A percentile compares a stretch with the other conserved stretches of the same genome.
phyloP scores from a whole-genome alignment of 306 rosid genomes.

The Castanea crenata region DNA sequence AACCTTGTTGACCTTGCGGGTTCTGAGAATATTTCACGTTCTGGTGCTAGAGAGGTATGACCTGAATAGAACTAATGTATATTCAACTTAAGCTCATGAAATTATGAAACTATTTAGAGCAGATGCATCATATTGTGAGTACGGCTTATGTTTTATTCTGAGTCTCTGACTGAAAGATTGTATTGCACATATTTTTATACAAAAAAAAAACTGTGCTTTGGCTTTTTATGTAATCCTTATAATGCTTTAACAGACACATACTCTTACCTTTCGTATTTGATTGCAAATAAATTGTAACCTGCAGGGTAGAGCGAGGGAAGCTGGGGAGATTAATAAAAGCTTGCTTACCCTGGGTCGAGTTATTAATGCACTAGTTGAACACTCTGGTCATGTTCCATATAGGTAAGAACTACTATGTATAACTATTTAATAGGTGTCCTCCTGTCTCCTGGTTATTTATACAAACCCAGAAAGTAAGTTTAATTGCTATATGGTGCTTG shows the following conservation, averaged over 20 bases:
- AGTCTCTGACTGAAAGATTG: slow-evolving; percentile 7
- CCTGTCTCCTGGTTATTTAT: neutral
- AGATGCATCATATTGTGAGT: neutral
- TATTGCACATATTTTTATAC: neutral
- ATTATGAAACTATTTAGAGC: slow-evolving; percentile 18
- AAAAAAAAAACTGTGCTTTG: neutral
- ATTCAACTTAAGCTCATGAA: slow-evolving; percentile 5
- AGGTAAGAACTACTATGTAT: slow-evolving; percentile 47
- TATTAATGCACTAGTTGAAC: slow-evolving; percentile 96
- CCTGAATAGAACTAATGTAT: slow-evolving; percentile 6
- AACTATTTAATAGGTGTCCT: neutral
- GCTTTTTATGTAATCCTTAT: neutral
- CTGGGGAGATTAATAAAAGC: slow-evolving; percentile 99
- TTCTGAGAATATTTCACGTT: slow-evolving; percentile 98
- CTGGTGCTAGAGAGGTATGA: slow-evolving; percentile 98
- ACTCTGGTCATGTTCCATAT: slow-evolving; percentile 97
- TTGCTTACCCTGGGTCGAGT: slow-evolving; percentile 97
- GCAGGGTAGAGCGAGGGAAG: slow-evolving; percentile 99
- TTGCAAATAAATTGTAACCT: slow-evolving; percentile 30
- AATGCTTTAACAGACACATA: neutral
- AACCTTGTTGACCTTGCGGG: slow-evolving; percentile 99
- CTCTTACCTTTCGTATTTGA: slow-evolving; percentile 1
- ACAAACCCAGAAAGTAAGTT: slow-evolving; percentile 6
- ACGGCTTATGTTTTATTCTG: slow-evolving; percentile 2
- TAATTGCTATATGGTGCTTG: slow-evolving; percentile 22